Evolutionary conservation across 306 rosid genomes (phyloP), one percentile per base, ranked within the genome.

Genomic region (Pterocarpus macrocarpus): DNA sequence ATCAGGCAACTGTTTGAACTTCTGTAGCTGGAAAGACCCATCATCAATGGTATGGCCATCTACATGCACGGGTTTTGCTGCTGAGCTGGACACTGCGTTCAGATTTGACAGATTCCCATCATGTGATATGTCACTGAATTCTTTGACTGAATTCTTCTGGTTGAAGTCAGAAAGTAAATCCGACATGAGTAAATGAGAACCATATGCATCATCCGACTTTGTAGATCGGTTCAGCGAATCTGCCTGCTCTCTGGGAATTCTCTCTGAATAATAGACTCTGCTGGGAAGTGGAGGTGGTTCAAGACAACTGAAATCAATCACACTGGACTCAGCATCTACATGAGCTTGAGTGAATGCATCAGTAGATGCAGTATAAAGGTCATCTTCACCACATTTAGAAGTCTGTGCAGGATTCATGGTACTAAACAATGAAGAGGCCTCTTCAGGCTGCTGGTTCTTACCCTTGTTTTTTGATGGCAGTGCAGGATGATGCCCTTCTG

Each of bases 201-300:
- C 94, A 90, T 88, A 80, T 9, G 89, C 85, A 81, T 91, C 99
- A 69, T 95, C 99, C 30, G 99, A 95, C 69, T 95, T 95, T 76
- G 95, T 75, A 36, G 89, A 91, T 52, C 97, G 85, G 83, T 91
- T 95, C 82, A 88, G 86, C 83, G 89, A 91, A 87, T 93, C 97
- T 68, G 80, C 89, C 84, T 89, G 97, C 77, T 90, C 97, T 87
- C 97, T 87, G 17, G 94, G 98, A 85, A 91, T 83, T 89, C 95
- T 92, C 86, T 92, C 97, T 7, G 99, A 95, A 85, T 75, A 86
- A 75, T 88, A 95, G 49, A 91, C 87, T 91, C 99, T 92, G 73
- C 82, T 91, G 81, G 92, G 87, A 81, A 84, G 88, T 64, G 88
- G 85, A 66, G 94, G 92, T 36, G 89, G 91, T 83, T 95, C 99